Conservation (phyloP, 305 asterid genomes). For the Fraxinus sp. region DNA sequence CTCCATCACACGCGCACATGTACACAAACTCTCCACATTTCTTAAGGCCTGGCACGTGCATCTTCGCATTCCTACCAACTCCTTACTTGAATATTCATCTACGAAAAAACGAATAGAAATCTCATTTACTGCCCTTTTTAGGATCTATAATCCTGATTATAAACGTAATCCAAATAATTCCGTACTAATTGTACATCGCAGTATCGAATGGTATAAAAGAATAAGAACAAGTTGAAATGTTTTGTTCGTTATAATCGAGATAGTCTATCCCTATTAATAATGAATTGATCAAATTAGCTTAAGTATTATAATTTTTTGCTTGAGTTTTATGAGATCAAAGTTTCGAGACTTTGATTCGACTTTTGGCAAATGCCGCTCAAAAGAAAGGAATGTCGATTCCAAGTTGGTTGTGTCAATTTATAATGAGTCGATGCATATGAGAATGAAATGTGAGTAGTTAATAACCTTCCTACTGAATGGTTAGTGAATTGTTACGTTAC, state of each 20-base stretch:
- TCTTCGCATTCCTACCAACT: background rate
- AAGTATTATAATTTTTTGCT: background rate
- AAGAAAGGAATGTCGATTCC: background rate
- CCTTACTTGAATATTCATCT: background rate
- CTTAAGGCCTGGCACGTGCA: background rate
- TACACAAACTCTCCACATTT: background rate
- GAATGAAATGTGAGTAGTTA: background rate
- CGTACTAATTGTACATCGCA: background rate
- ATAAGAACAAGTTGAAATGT: background rate
- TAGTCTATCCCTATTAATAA: no score
- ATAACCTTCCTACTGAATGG: background rate
- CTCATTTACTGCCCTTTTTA: background rate
- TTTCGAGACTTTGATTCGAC: background rate
- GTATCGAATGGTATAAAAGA: background rate
- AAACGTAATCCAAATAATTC: background rate
- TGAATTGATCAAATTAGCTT: background rate
- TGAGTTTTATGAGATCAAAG: background rate
- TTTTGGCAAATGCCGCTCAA: background rate
- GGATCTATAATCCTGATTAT: background rate
- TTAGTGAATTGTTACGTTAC: background rate
- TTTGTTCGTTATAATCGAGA: background rate
- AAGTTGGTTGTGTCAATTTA: background rate
- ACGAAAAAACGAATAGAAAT: background rate
- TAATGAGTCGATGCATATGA: background rate
- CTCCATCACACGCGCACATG: background rate